Percentiles rank a stretch among this genome's conserved stretches.
Evolutionary conservation across 345 rosid species (phyloP).

Genomic region (Euphorbia peplus): DNA sequence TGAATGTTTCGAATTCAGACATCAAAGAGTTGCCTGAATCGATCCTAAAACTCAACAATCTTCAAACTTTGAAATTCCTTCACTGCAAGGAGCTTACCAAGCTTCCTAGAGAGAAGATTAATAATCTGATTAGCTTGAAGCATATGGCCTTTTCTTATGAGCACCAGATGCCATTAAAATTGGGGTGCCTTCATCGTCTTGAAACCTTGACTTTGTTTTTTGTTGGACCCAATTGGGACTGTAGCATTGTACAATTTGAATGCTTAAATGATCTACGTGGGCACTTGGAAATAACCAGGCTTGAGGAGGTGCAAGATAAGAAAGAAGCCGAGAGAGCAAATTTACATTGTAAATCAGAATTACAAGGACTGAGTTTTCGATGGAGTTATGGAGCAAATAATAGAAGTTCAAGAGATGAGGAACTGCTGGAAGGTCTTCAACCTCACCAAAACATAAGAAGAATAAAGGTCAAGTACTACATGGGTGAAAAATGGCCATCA

Average conservation of each 20-base stretch:
- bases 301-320: not conserved
- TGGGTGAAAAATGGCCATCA: conserved; percentile 10
- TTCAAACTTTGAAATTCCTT: not conserved
- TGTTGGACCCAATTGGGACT: not conserved
- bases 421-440: not conserved
- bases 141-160: not conserved
- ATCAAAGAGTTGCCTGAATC: not conserved
- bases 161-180: not conserved
- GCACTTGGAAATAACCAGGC: not conserved
- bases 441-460: not conserved
- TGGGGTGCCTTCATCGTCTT: not conserved
- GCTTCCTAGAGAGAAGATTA: not conserved
- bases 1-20: not conserved
- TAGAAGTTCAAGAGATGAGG: not conserved
- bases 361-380: not conserved
- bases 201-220: not conserved
- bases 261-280: conserved; percentile 8
- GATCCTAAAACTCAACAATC: not conserved
- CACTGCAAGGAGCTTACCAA: not conserved
- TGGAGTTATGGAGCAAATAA: not conserved
- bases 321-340: not conserved
- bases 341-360: not conserved
- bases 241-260: not conserved
- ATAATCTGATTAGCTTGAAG: not conserved
- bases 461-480: not conserved